These are phyloP conservation scores for Monosporozyma siamensis DNA, from an alignment of 805 yeast genomes.

Conservation along the genomic window DNA sequence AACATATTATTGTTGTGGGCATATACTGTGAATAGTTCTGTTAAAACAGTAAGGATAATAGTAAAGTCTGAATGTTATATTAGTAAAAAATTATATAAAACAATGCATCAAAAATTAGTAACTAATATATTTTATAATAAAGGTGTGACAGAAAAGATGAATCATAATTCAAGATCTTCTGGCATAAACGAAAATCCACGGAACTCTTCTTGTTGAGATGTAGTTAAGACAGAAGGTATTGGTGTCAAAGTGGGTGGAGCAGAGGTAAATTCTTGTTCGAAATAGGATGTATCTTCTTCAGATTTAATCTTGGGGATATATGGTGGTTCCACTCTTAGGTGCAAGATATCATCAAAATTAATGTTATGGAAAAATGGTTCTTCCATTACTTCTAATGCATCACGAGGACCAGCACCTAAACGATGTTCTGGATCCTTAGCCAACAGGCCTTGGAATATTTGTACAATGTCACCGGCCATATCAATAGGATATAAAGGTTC, in stretches of 20 bases:
- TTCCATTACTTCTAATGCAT: slow-evolving; percentile 89
- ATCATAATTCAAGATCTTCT: slow-evolving; percentile 39
- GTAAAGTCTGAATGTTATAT: too few relatives aligned
- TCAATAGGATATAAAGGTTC: slow-evolving; percentile 95
- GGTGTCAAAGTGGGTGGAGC: slow-evolving; percentile 95
- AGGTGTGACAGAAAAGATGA: neutral
- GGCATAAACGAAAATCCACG: slow-evolving; percentile 90
- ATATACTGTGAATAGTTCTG: too few relatives aligned
- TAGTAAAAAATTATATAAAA: too few relatives aligned
- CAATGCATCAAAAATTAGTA: too few relatives aligned
- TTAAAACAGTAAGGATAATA: too few relatives aligned
- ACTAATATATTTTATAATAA: neutral
- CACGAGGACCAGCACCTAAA: slow-evolving; percentile 78
- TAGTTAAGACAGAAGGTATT: slow-evolving; percentile 75
- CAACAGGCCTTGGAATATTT: slow-evolving; percentile 79
- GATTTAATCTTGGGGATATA: slow-evolving; percentile 78
- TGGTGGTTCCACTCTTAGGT: slow-evolving; percentile 73
- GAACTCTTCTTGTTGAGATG: slow-evolving; percentile 90
- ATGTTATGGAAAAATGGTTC: slow-evolving; percentile 90
- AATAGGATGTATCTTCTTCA: slow-evolving; percentile 85
- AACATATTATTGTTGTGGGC: too few relatives aligned
- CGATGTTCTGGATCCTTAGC: slow-evolving; percentile 82
- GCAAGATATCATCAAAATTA: slow-evolving; percentile 76
- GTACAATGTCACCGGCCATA: slow-evolving; percentile 95
- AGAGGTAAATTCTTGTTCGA: slow-evolving; percentile 89